Evolutionary conservation across 2,329 filamentous ascomycete genomes (phyloP).

Genomic region (Colletotrichum liaoningense): DNA sequence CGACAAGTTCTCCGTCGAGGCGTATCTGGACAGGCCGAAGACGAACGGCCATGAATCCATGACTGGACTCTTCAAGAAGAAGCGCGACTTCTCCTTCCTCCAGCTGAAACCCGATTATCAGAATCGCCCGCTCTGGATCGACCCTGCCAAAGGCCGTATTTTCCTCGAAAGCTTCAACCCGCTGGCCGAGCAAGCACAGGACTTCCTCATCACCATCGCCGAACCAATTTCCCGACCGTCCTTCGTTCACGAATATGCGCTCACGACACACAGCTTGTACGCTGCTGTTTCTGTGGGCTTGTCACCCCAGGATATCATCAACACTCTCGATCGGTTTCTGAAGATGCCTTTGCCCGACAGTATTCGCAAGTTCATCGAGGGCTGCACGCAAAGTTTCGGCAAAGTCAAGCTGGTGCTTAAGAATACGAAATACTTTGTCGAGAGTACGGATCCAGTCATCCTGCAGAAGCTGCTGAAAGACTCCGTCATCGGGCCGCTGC

Average conservation of each 20-base stretch:
- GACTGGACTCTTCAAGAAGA: constrained; percentile 47
- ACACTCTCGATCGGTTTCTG: constrained; percentile 86
- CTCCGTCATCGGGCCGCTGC: constrained; percentile 80
- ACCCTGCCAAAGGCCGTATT: constrained; percentile 86
- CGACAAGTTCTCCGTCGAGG: constrained; percentile 67
- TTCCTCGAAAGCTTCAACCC: constrained; percentile 96
- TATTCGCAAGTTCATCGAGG: constrained; percentile 80
- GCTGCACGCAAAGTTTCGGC: constrained; percentile 89
- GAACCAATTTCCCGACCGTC: constrained; percentile 91
- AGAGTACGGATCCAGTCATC: constrained; percentile 89
- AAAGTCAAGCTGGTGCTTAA: constrained; percentile 96
- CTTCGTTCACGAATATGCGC: constrained; percentile 91
- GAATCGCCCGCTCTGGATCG: constrained; percentile 93
- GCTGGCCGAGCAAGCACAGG: constrained; percentile 86
- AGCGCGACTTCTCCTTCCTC: constrained; percentile 83
- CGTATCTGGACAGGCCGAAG: constrained; percentile 49
- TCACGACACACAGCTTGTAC: constrained; percentile 94
- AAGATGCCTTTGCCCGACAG: constrained; percentile 89
- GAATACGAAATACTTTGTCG: constrained; percentile 93
- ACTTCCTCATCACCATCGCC: constrained; percentile 95
- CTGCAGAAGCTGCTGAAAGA: constrained; percentile 90
- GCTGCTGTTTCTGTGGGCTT: constrained; percentile 96
- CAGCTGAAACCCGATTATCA: constrained; percentile 88
- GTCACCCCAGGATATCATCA: constrained; percentile 88
- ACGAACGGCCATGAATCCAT: constrained; percentile 26